Base-by-base conservation (phyloP, 202 grass and related monocot genomes). In the Miscanthus sacchariflorus region DNA sequence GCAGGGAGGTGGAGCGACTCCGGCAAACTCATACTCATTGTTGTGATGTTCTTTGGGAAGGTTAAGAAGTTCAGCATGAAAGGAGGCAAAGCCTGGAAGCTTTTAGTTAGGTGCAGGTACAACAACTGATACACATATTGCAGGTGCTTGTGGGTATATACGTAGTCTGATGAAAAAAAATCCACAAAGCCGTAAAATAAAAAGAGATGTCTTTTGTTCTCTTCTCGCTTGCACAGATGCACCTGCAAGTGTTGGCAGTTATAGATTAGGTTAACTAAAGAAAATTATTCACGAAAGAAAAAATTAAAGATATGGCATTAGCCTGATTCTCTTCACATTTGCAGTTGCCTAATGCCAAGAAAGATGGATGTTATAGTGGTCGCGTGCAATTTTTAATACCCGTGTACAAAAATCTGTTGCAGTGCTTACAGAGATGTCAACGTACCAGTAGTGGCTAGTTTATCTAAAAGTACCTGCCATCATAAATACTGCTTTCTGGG, bases 1-100 rank as follows among this genome's bases (percentile, higher is more conserved):
- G 87, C 17, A 0, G 93, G 91, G 39, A 64, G 69, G 45, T 98
- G 95, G 91, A 98, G 88, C n/a, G 80, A 78, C 84, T 80, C 75
- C 8, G 87, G 93, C 49, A 93, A 98, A 80, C 8, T 92, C 54
- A 33, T 98, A 19, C 83, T 98, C 35, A 92, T 95, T 59, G 18
- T 79, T 44, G 91, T 98, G 0, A 98, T 98, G 93, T 77, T 95
- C 75, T 93, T 90, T n/a, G 93, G 95, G 28, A 89, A 81, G 83
- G 85, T 95, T 3, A 98, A 98, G 72, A 98, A 87, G 77, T 90
- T 90, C 86, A 91, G 79, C 13, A 82, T 87, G 76, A 72, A 85
- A 39, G 84, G 95, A 71, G 95, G 90, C 76, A 88, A 75, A 84
- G 39, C 87, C 36, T 97, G 95, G 92, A 97, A 91, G 40, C 87